Base-by-base conservation (phyloP, 352 stramenopile genomes). In the Globisporangium yorkense region DNA sequence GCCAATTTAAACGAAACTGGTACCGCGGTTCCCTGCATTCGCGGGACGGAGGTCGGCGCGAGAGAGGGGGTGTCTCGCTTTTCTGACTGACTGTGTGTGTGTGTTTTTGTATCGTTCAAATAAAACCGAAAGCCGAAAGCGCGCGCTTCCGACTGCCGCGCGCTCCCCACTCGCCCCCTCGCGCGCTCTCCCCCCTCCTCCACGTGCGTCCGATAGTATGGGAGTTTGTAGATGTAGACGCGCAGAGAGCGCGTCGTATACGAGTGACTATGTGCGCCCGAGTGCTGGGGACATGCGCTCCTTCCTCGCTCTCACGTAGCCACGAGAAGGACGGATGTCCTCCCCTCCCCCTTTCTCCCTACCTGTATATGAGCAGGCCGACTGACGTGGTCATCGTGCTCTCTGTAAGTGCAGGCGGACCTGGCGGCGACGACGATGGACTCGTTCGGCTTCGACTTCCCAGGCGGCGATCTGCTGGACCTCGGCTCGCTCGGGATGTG, bases 391-490 rank as follows among this genome's bases (percentile, higher is more conserved):
- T 2, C 24, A 27, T 27, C 24, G 1, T 27, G 24, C 24, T 27
- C 24, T 27, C 24, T 27, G 24, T 27, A 27, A 27, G 3, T 4
- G 10, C 37, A 43, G 37, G 37, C 37, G 37, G 37, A 43, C 12
- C 37, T 43, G 37, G 16, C 37, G 50, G 46, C 41, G 40, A 8
- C 52, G 21, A 24, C 51, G 9, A 93, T 93, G 84, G 84, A 93
- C 67, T 93, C 84, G 39, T 90, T 93, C 61, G 80, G 84, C 49
- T 93, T 93, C 62, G 84, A 93, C 63, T 91, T 93, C 59, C 63
- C 69, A 37, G 77, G 79, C 29, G 71, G 78, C 51, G 80, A 93
- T 54, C 69, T 91, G 43, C 72, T 93, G 24, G 84, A 93, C 52
- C 72, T 93, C 20, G 77, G 79, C 54, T 88, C 80, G 15, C 67